Conservation (phyloP, 108 stramenopile genomes). For the Cylindrotheca closterium region DNA sequence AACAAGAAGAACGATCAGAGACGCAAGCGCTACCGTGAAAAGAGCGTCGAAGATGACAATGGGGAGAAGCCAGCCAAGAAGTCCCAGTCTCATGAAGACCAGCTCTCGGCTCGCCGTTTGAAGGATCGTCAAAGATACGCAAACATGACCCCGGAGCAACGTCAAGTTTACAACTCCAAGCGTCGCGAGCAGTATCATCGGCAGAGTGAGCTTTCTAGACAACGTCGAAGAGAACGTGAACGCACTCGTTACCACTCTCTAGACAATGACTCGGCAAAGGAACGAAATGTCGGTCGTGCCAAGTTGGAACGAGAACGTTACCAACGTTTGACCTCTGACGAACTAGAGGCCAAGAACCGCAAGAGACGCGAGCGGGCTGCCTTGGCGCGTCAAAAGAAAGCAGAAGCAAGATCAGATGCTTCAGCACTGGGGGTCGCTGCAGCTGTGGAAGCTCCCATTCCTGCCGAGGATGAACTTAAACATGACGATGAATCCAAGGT, state of each 20-base stretch:
- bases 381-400: conserved; percentile 42
- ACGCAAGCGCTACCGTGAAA: conserved; percentile 51
- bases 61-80: conserved; percentile 29
- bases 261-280: conserved; percentile 49
- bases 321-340: conserved; percentile 61
- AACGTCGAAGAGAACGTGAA: conserved; percentile 79
- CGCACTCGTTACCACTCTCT: conserved; percentile 71
- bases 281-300: conserved; percentile 74
- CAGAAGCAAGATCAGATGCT: conserved; percentile 12
- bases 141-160: conserved; percentile 74
- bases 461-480: conserved; percentile 11
- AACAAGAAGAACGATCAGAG: conserved; percentile 45
- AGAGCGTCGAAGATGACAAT: conserved; percentile 39
- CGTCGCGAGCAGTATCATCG: conserved; percentile 84
- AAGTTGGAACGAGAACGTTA: conserved; percentile 82
- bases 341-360: conserved; percentile 72
- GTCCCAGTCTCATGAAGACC: conserved; percentile 49
- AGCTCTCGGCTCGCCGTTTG: conserved; percentile 64
- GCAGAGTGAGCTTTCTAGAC: conserved; percentile 66
- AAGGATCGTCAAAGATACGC: conserved; percentile 86
- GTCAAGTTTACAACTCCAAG: conserved; percentile 78
- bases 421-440: not conserved
- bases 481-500: conserved; percentile 5
- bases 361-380: conserved; percentile 78
- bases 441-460: not conserved